These are phyloP conservation scores for Zygnema cylindricum DNA, from an alignment of 139 green algal species.

Conservation along the genomic window DNA sequence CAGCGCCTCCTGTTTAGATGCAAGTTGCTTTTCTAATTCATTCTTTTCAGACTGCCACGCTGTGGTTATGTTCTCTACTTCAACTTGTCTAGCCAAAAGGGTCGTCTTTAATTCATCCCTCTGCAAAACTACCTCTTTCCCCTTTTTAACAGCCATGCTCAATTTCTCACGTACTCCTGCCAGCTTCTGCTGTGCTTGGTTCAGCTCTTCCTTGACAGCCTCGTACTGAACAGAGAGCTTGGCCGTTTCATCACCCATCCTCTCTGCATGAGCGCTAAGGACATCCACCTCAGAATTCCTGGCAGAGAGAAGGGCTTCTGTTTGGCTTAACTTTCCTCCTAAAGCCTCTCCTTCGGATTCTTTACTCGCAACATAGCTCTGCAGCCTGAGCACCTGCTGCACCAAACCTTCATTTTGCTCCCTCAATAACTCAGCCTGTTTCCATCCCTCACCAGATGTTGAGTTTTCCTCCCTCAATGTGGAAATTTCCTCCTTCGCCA, in stretches of 20 bases:
- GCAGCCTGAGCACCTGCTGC: conserved; percentile 26
- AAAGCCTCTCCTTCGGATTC: conserved; percentile 26
- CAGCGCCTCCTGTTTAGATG: not conserved
- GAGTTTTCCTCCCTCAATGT: conserved; percentile 33
- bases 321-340: not conserved
- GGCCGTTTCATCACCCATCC: conserved; percentile 8
- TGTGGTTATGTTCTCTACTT: conserved; percentile 1
- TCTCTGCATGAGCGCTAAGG: not conserved
- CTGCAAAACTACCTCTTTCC: conserved; percentile 53
- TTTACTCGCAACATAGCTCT: conserved; percentile 7
- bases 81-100: not conserved
- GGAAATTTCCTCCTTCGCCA: not conserved
- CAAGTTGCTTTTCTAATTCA: not conserved
- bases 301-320: not conserved
- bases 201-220: conserved; percentile 12
- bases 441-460: not conserved
- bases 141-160: conserved; percentile 49
- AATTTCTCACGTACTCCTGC: conserved; percentile 30
- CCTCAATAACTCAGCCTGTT: not conserved
- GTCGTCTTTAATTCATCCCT: conserved; percentile 19
- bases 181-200: conserved; percentile 7
- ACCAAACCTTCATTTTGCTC: conserved; percentile 14
- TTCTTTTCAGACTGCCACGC: not conserved
- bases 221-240: conserved; percentile 17
- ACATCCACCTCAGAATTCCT: conserved; percentile 14